These are phyloP conservation scores for Beauveria asiatica DNA, from an alignment of 2,329 filamentous ascomycete species.

Conservation along the genomic window DNA sequence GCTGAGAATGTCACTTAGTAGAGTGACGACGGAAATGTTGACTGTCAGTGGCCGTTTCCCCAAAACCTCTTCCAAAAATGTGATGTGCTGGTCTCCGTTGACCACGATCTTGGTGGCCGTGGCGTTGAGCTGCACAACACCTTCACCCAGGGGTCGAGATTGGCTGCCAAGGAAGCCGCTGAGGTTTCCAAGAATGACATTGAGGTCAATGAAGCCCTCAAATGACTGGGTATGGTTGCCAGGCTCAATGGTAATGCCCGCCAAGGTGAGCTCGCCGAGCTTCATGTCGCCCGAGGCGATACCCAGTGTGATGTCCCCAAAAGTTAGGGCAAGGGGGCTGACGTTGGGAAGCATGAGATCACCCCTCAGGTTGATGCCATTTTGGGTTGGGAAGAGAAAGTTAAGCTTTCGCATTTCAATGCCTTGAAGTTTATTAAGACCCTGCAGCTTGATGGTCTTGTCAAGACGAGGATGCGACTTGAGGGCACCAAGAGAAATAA, in stretches of 20 bases:
- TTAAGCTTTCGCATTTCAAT: slow-evolving; percentile 26
- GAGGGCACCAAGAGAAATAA: slow-evolving; percentile 31
- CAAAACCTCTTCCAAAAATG: slow-evolving; percentile 35
- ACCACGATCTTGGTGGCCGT: slow-evolving; percentile 33
- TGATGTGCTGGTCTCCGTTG: slow-evolving; percentile 31
- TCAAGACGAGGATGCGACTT: slow-evolving; percentile 29
- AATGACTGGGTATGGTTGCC: slow-evolving; percentile 35
- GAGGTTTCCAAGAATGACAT: slow-evolving; percentile 32
- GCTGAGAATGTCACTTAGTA: slow-evolving; percentile 29
- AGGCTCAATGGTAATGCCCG: slow-evolving; percentile 31
- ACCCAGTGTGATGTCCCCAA: slow-evolving; percentile 39
- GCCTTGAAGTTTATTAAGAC: slow-evolving; percentile 28
- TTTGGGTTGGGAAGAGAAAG: slow-evolving; percentile 28
- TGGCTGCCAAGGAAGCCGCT: slow-evolving; percentile 30
- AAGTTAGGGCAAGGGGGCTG: slow-evolving; percentile 32
- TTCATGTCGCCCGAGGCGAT: slow-evolving; percentile 30
- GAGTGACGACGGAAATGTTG: slow-evolving; percentile 28
- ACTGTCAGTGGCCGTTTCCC: slow-evolving; percentile 29
- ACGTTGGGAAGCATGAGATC: slow-evolving; percentile 36
- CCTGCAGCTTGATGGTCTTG: slow-evolving; percentile 31
- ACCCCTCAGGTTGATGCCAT: slow-evolving; percentile 35
- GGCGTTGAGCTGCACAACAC: slow-evolving; percentile 32
- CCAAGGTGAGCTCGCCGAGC: slow-evolving; percentile 30
- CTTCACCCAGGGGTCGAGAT: slow-evolving; percentile 25
- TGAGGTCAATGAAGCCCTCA: slow-evolving; percentile 33